Conservation (phyloP, 2,329 filamentous ascomycete species). For the Diplodia corticola region DNA sequence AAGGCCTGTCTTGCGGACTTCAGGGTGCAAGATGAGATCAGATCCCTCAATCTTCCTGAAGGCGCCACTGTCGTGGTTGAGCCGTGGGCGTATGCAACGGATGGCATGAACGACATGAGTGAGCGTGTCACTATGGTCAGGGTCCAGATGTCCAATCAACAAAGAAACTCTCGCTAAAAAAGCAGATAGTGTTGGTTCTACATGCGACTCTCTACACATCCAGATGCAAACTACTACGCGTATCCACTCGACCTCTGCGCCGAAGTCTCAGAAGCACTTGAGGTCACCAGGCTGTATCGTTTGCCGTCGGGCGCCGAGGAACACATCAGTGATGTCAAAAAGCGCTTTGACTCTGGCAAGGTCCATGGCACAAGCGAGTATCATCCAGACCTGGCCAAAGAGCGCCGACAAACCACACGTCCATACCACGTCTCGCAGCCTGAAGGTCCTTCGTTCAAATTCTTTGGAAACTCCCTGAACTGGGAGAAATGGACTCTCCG, state of each 20-base stretch:
- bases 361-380: slow-evolving; percentile 41
- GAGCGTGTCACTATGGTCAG: slow-evolving; percentile 52
- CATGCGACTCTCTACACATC: slow-evolving; percentile 41
- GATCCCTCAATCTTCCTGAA: slow-evolving; percentile 46
- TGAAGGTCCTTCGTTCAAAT: slow-evolving; percentile 31
- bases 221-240: slow-evolving; percentile 59
- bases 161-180: background rate
- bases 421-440: slow-evolving; percentile 31
- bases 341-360: slow-evolving; percentile 45
- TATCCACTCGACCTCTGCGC: slow-evolving; percentile 58
- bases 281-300: slow-evolving; percentile 53
- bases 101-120: slow-evolving; percentile 55
- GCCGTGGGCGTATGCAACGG: slow-evolving; percentile 58
- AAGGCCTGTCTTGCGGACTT: slow-evolving; percentile 48
- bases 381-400: slow-evolving; percentile 28
- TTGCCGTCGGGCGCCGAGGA: slow-evolving; percentile 47
- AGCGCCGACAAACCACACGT: slow-evolving; percentile 18
- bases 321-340: slow-evolving; percentile 39
- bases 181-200: slow-evolving; percentile 41
- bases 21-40: slow-evolving; percentile 47
- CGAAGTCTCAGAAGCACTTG: slow-evolving; percentile 53
- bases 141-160: background rate
- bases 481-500: slow-evolving; percentile 50
- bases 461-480: slow-evolving; percentile 27
- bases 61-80: slow-evolving; percentile 52